Conservation (phyloP, 352 stramenopile species). For the Pythium phragmiticola region DNA sequence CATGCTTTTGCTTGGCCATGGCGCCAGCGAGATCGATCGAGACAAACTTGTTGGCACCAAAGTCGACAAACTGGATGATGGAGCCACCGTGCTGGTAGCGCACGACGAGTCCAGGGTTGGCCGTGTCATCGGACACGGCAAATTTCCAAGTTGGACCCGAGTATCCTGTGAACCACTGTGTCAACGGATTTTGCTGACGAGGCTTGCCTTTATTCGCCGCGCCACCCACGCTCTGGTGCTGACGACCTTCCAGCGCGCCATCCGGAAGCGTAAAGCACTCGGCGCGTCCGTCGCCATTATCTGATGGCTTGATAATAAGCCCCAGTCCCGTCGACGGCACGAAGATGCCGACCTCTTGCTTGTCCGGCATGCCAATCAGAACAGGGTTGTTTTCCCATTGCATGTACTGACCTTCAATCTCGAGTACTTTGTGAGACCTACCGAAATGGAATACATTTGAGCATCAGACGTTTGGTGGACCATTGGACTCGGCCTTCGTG, state of each 20-base stretch:
- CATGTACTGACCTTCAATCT: conserved; percentile 71
- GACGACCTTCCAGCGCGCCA: conserved; percentile 42
- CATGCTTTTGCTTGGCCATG: conserved; percentile 3
- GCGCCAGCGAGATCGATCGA: conserved; percentile 44
- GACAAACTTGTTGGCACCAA: conserved; percentile 37
- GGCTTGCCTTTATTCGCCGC: conserved; percentile 16
- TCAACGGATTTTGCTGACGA: conserved; percentile 40
- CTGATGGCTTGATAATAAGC: conserved; percentile 42
- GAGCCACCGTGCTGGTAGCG: conserved; percentile 53
- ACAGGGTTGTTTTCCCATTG: conserved; percentile 55
- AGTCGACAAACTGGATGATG: conserved; percentile 56
- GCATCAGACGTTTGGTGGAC: too few species aligned
- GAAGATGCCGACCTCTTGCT: conserved; percentile 51
- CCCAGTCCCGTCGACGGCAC: conserved; percentile 57
- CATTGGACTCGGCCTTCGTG: too few species aligned
- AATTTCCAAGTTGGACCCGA: conserved; percentile 28
- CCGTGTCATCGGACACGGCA: conserved; percentile 13
- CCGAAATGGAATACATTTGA: background rate
- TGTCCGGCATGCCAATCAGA: conserved; percentile 42
- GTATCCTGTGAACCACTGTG: conserved; percentile 43
- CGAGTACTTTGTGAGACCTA: conserved; percentile 51
- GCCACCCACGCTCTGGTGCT: conserved; percentile 28
- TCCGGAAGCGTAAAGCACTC: conserved; percentile 58
- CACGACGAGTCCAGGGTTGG: conserved; percentile 38
- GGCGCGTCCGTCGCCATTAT: conserved; percentile 41